phyloP scores from a whole-genome alignment of 2,329 filamentous ascomycete genomes.

The Calonectria crousiana region DNA sequence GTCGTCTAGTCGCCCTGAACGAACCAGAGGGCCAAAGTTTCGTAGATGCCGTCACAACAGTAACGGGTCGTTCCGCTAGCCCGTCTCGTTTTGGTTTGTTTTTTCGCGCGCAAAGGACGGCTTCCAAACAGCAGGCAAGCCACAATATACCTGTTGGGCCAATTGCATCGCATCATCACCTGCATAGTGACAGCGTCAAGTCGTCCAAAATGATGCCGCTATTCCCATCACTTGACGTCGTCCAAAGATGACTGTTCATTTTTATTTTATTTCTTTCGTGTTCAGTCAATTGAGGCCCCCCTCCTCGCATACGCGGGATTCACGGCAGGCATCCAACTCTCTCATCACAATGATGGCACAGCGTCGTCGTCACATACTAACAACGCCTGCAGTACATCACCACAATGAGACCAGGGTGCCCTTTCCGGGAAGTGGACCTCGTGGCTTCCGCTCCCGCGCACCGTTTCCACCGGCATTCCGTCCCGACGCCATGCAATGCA shows the following conservation, averaged over 20 bases:
- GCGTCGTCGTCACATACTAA: neutral
- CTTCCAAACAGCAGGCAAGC: neutral
- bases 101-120: neutral
- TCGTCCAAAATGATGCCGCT: neutral
- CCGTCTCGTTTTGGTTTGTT: neutral
- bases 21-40: neutral
- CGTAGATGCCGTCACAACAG: neutral
- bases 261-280: neutral
- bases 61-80: neutral
- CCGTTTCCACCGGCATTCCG: conserved; percentile 12
- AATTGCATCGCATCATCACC: neutral
- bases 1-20: neutral
- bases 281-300: neutral
- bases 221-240: neutral
- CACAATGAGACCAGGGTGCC: neutral
- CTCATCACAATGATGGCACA: neutral
- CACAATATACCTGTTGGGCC: neutral
- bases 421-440: conserved; percentile 13
- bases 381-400: no score
- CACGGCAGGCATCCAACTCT: neutral
- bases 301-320: neutral
- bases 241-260: neutral
- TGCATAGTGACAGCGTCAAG: neutral
- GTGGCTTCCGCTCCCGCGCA: conserved; percentile 9
- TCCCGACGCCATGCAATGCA: neutral